Base-by-base conservation (phyloP, 2,329 filamentous ascomycete species). In the Arthroderma sp. region DNA sequence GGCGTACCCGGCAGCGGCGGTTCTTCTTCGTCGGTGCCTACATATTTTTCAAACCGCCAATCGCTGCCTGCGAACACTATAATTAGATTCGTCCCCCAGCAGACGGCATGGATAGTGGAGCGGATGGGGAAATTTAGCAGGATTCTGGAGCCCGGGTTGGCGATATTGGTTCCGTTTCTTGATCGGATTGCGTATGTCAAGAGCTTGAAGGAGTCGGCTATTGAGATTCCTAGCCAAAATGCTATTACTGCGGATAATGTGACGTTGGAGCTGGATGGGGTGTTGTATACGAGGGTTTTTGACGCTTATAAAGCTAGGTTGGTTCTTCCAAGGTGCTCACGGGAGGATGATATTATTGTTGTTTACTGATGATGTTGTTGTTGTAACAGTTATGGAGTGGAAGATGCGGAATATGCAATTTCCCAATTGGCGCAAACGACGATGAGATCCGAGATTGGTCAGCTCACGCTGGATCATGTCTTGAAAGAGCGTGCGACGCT, bases 221-320 rank as follows among this genome's bases (percentile, higher is more conserved):
- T 96, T 60, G 91, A 98, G 70, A 98, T 98, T 47, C 91, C 91
- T 3, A 93, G 84, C 57, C 91, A 98, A 70, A 94, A 85, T 62
- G 91, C 91, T 57, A 98, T 98, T 61, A 98, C 91, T 1, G 89
- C 91, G 45, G 91, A 98, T 72, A 98, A 98, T 57, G 91, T 98
- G 30, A 98, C 91, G 2, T 70, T 98, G 49, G 91, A 96, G 65
- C 75, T 98, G 33, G 91, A 98, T 62, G 91, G 91, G 53, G 86
- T 98, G 34, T 69, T 98, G 42, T 98, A 94, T 62, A 98, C 91
- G 4, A 75, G 91, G 47, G 88, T 98, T 1, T 94, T 96, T 62
- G 91, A 98, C 64, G 89, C 91, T 7, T 98, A 94, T 68, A 98
- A 96, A 69, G 91, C 91, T 11, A 91, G 85, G 83, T 89, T 65